These are phyloP conservation scores for Globisporangium solare DNA, from an alignment of 352 stramenopile genomes.

Conservation along the genomic window DNA sequence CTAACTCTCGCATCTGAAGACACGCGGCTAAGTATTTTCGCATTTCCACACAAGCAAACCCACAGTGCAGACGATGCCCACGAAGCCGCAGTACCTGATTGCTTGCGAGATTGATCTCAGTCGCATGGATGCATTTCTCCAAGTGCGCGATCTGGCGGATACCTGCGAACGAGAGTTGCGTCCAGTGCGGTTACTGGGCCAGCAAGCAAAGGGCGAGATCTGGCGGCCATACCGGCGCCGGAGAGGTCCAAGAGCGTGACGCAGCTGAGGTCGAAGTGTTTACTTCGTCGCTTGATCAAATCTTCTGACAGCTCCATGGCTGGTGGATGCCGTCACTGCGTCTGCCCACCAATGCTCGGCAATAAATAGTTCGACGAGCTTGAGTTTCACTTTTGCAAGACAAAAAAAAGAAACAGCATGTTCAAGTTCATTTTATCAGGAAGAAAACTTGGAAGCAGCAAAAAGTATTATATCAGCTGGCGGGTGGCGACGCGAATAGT, in stretches of 20 bases:
- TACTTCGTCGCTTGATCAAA: conserved; percentile 65
- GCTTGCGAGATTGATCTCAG: conserved; percentile 50
- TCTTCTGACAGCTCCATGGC: conserved; percentile 63
- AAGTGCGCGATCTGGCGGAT: conserved; percentile 33
- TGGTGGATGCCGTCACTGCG: no score
- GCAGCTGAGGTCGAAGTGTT: conserved; percentile 70
- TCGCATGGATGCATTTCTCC: conserved; percentile 40
- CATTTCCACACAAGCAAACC: no score
- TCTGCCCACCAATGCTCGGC: background rate
- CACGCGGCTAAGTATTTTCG: background rate
- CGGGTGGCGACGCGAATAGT: no score
- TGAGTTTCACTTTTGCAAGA: no score
- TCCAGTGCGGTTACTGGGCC: no score
- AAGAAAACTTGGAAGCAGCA: no score
- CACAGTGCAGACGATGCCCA: no score
- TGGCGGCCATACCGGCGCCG: conserved; percentile 15
- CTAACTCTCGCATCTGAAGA: conserved; percentile 35
- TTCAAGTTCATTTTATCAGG: no score
- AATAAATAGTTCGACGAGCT: no score
- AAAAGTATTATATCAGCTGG: no score
- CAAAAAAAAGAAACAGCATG: no score
- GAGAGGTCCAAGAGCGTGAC: conserved; percentile 66
- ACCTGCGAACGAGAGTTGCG: background rate
- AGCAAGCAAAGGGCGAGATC: no score
- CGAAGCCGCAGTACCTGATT: conserved; percentile 34